A percentile compares a stretch with the other conserved stretches of the same genome.
Conservation (phyloP, 148 eudicot species). For the Arbutus unedo region DNA sequence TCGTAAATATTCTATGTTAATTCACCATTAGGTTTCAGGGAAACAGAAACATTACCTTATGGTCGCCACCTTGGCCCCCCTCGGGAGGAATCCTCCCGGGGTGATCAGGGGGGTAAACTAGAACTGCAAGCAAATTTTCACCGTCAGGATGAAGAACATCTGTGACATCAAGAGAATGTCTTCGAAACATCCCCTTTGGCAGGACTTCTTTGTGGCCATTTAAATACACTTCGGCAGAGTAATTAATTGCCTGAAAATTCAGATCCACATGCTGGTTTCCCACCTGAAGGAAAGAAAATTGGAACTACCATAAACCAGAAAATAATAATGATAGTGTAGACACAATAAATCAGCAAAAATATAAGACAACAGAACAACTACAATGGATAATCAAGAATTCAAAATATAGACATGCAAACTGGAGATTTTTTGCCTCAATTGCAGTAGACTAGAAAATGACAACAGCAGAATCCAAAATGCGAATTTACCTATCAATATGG, state of each 20-base stretch:
- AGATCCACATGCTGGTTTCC: constrained; percentile 73
- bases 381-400: not conserved
- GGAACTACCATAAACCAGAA: not conserved
- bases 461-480: not conserved
- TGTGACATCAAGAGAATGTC: constrained; percentile 83
- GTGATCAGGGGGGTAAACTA: constrained; percentile 96
- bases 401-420: not conserved
- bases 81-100: constrained; percentile 82
- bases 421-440: constrained; percentile 4
- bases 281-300: constrained; percentile 36
- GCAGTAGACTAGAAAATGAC: not conserved
- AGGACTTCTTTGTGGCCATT: constrained; percentile 81
- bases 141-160: constrained; percentile 66
- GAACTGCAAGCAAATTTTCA: constrained; percentile 81
- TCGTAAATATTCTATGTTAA: not conserved
- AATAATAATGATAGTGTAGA: not conserved
- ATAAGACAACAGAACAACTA: not conserved
- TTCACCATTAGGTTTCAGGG: constrained; percentile 2
- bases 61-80: constrained; percentile 99
- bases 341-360: not conserved
- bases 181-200: constrained; percentile 94
- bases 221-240: constrained; percentile 84
- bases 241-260: constrained; percentile 90
- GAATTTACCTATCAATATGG: not conserved
- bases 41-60: constrained; percentile 53